phyloP scores from a whole-genome alignment of 1,284 basidiomycete species.

The Ceratobasidium sp. region DNA sequence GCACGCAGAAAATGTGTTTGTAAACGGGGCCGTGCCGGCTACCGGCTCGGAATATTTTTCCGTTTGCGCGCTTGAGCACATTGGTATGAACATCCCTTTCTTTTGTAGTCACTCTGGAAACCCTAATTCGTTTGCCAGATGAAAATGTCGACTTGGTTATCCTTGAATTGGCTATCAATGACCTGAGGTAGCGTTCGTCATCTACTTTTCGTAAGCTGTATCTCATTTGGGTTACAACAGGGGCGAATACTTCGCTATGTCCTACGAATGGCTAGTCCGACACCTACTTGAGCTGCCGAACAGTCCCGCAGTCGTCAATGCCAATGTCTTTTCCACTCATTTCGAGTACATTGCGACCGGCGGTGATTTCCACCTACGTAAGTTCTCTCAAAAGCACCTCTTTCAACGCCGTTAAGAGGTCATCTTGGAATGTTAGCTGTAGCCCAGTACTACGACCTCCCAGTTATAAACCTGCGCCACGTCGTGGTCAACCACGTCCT shows the following conservation, averaged over 20 bases:
- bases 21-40: slow-evolving; percentile 50
- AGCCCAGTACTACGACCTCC: slow-evolving; percentile 48
- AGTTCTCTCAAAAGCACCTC: background rate
- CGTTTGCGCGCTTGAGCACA: slow-evolving; percentile 49
- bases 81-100: slow-evolving; percentile 5
- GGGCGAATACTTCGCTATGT: slow-evolving; percentile 44
- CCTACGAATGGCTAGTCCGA: slow-evolving; percentile 50
- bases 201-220: background rate
- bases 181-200: slow-evolving; percentile 40
- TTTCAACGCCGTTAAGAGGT: background rate
- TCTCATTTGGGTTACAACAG: slow-evolving; percentile 18
- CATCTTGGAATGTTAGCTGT: slow-evolving; percentile 38
- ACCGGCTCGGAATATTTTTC: slow-evolving; percentile 49
- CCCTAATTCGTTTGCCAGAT: background rate
- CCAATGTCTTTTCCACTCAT: slow-evolving; percentile 46
- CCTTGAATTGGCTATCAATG: slow-evolving; percentile 50
- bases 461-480: slow-evolving; percentile 48
- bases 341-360: slow-evolving; percentile 48
- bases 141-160: slow-evolving; percentile 50
- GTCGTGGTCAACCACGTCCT: slow-evolving; percentile 47
- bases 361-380: slow-evolving; percentile 50
- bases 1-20: slow-evolving; percentile 34
- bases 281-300: slow-evolving; percentile 45
- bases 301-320: slow-evolving; percentile 47
- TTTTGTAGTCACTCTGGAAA: background rate